Evolutionary conservation across 345 rosid genomes (phyloP).

Genomic region (Anacardium occidentale): DNA sequence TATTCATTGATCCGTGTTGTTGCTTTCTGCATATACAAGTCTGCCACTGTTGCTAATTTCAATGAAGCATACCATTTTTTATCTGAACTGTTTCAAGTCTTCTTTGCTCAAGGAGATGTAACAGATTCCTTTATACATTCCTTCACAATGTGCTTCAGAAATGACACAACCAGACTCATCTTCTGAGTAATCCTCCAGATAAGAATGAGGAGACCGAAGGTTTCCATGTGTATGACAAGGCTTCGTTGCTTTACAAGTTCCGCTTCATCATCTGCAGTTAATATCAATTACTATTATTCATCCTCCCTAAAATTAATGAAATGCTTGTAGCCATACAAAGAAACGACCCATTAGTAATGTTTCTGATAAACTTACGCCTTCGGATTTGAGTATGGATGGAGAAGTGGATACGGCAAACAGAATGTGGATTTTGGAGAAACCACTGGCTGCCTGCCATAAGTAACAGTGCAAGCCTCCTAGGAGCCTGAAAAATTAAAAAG

Average conservation of each 20-base stretch:
- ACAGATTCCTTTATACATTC: conserved; percentile 79
- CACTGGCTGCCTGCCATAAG: not conserved
- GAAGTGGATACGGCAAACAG: conserved; percentile 10
- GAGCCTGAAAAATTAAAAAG: not conserved
- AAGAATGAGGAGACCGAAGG: conserved; percentile 87
- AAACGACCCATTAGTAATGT: not conserved
- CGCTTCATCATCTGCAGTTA: conserved; percentile 81
- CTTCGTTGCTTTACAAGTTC: conserved; percentile 95
- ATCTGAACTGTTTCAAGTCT: not conserved
- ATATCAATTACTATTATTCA: not conserved
- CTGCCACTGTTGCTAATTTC: conserved; percentile 1
- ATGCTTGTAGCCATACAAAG: not conserved
- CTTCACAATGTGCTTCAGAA: conserved; percentile 70
- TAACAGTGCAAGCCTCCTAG: not conserved
- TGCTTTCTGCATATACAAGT: conserved; percentile 13
- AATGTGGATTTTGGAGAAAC: conserved; percentile 5
- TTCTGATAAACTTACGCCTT: too few relatives aligned
- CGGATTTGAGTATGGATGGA: too few relatives aligned
- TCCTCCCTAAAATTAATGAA: not conserved
- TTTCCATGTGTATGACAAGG: conserved; percentile 87
- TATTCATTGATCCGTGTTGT: not conserved
- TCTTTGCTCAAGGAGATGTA: conserved; percentile 23
- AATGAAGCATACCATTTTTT: not conserved
- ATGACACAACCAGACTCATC: conserved; percentile 45
- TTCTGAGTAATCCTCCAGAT: conserved; percentile 34